Conservation (phyloP, 345 rosid species). For the Cardamine resedifolia region DNA sequence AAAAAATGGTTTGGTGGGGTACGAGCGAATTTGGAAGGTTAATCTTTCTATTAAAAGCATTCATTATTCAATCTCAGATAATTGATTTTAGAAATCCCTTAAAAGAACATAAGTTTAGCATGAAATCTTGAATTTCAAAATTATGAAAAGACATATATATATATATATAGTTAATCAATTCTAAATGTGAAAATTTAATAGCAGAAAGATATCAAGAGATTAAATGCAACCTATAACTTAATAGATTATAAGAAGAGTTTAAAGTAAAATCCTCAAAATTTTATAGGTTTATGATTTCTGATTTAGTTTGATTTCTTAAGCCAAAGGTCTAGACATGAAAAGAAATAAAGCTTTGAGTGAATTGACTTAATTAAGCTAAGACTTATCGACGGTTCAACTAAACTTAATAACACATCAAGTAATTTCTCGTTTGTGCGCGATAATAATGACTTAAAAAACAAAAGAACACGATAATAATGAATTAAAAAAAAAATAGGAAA, state of each 20-base stretch:
- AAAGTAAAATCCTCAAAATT: background rate
- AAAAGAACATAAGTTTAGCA: background rate
- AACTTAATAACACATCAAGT: too few relatives aligned
- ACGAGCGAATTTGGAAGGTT: background rate
- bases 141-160: background rate
- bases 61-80: background rate
- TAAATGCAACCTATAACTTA: background rate
- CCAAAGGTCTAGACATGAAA: background rate
- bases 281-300: background rate
- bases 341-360: background rate
- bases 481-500: too few relatives aligned
- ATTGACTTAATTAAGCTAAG: too few relatives aligned
- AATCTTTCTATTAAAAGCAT: background rate
- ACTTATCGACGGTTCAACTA: too few relatives aligned
- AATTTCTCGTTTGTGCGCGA: too few relatives aligned
- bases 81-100: background rate
- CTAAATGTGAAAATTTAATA: background rate
- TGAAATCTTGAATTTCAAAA: background rate
- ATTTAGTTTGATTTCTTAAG: background rate
- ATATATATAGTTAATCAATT: background rate
- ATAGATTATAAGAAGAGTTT: background rate
- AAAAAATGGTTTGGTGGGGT: background rate
- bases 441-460: too few relatives aligned
- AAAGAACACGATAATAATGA: too few relatives aligned
- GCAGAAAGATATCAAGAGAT: background rate